Evolutionary conservation across 2,329 filamentous ascomycete genomes (phyloP).

Genomic region (Alternaria alternata): DNA sequence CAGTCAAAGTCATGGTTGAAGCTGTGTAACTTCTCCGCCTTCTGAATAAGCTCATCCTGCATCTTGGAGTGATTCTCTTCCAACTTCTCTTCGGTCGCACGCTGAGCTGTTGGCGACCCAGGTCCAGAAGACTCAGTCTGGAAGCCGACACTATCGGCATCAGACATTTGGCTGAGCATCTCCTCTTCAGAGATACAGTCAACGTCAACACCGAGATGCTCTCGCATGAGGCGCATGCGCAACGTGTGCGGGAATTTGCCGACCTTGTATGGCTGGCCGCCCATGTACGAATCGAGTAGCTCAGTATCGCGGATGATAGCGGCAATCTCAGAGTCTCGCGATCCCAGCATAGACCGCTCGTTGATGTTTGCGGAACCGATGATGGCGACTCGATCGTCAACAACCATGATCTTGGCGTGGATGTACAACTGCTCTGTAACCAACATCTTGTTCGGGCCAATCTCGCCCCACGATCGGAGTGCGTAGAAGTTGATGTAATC

Average conservation of each 20-base stretch:
- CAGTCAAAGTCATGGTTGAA: slow-evolving; percentile 80
- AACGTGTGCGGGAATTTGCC: slow-evolving; percentile 92
- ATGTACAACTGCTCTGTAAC: slow-evolving; percentile 98
- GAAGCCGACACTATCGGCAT: slow-evolving; percentile 74
- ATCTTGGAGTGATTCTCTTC: slow-evolving; percentile 52
- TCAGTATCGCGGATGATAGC: slow-evolving; percentile 91
- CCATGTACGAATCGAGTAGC: slow-evolving; percentile 92
- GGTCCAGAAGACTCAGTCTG: slow-evolving; percentile 47
- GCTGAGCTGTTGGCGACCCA: slow-evolving; percentile 44
- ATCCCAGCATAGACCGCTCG: slow-evolving; percentile 92
- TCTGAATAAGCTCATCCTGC: slow-evolving; percentile 65
- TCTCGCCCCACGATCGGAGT: slow-evolving; percentile 88
- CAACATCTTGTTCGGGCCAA: slow-evolving; percentile 80
- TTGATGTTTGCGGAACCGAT: slow-evolving; percentile 99
- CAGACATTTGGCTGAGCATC: slow-evolving; percentile 42
- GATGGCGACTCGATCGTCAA: slow-evolving; percentile 90
- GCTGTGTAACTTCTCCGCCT: slow-evolving; percentile 67
- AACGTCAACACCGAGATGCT: slow-evolving; percentile 94
- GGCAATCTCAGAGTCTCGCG: slow-evolving; percentile 89
- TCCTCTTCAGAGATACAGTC: slow-evolving; percentile 71
- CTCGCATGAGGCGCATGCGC: slow-evolving; percentile 91
- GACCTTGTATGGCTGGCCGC: slow-evolving; percentile 84
- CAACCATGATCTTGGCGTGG: slow-evolving; percentile 95
- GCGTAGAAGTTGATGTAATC: slow-evolving; percentile 97
- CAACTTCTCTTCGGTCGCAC: slow-evolving; percentile 50